Evolutionary conservation across 2,329 filamentous ascomycete genomes (phyloP).

Genomic region (Ophiostoma sp.): DNA sequence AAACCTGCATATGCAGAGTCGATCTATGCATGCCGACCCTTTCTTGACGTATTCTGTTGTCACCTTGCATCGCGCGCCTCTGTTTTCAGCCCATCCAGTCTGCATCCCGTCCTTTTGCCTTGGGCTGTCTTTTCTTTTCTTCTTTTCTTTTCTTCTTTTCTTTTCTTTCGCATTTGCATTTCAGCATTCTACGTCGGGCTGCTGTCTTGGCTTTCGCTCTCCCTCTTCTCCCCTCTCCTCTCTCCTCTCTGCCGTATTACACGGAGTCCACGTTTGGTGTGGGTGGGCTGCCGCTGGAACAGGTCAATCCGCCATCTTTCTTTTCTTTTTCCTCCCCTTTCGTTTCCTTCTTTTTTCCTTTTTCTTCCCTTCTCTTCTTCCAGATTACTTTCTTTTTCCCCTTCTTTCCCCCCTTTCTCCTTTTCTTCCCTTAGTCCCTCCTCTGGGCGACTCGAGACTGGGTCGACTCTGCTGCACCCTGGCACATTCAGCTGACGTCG

Average conservation of each 20-base stretch:
- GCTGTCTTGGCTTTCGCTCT: too few relatives aligned
- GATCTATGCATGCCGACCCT: constrained; percentile 5
- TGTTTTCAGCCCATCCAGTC: not conserved
- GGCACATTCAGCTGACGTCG: constrained; percentile 7
- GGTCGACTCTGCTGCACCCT: not conserved
- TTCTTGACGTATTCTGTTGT: not conserved
- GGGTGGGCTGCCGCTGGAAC: not conserved
- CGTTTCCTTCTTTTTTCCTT: not conserved
- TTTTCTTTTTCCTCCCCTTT: not conserved
- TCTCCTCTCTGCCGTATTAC: too few relatives aligned
- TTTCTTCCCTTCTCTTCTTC: too few relatives aligned
- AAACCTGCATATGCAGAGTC: constrained; percentile 11
- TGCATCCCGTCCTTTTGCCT: not conserved
- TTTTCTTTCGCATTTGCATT: not conserved
- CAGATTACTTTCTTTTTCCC: not conserved
- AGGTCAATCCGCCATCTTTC: not conserved
- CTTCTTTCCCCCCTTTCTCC: not conserved
- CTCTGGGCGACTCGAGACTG: not conserved
- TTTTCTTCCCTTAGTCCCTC: not conserved
- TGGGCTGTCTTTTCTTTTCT: not conserved
- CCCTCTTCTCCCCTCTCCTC: too few relatives aligned
- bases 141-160: not conserved
- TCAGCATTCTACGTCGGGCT: too few relatives aligned
- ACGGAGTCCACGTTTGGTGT: constrained; percentile 3
- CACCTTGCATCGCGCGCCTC: not conserved